Conservation (phyloP, 208 protist species). For the Leishmania guyanensis region DNA sequence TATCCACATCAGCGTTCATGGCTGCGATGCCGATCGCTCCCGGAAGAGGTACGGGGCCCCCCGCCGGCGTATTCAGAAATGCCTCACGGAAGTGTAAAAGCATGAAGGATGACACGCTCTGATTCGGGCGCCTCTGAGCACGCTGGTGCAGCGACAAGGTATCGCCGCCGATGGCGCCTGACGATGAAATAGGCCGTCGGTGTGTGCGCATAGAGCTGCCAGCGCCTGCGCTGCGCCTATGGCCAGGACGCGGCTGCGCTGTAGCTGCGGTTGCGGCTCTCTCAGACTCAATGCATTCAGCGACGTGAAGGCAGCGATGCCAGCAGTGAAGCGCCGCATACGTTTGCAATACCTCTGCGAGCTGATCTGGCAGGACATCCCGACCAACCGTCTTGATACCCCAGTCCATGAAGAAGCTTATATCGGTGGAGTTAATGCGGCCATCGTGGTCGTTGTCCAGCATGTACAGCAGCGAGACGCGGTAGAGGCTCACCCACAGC, state of each 20-base stretch:
- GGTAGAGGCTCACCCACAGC: slow-evolving; percentile 59
- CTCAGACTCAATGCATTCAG: slow-evolving; percentile 20
- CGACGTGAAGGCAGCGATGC: slow-evolving; percentile 45
- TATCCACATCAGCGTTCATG: neutral
- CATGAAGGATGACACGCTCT: slow-evolving; percentile 27
- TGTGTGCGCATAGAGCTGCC: neutral
- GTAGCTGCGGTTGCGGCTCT: neutral
- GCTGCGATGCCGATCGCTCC: neutral
- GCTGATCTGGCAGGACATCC: slow-evolving; percentile 41
- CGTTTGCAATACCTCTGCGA: slow-evolving; percentile 59
- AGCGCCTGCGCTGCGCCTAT: slow-evolving; percentile 7
- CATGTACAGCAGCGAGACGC: slow-evolving; percentile 63
- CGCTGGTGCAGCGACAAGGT: neutral
- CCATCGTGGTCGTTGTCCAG: slow-evolving; percentile 72
- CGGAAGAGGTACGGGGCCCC: slow-evolving; percentile 11
- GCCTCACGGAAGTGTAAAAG: slow-evolving; percentile 28
- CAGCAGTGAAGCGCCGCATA: slow-evolving; percentile 61
- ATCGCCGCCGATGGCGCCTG: neutral
- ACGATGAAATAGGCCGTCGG: slow-evolving; percentile 10
- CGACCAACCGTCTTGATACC: slow-evolving; percentile 42
- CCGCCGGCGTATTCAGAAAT: slow-evolving; percentile 7
- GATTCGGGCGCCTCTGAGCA: neutral
- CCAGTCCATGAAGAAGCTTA: slow-evolving; percentile 64
- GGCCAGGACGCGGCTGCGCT: neutral
- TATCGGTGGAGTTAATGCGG: slow-evolving; percentile 46